Evolutionary conservation across 1,284 basidiomycete genomes (phyloP).

Genomic region (Anthracocystis setariae): DNA sequence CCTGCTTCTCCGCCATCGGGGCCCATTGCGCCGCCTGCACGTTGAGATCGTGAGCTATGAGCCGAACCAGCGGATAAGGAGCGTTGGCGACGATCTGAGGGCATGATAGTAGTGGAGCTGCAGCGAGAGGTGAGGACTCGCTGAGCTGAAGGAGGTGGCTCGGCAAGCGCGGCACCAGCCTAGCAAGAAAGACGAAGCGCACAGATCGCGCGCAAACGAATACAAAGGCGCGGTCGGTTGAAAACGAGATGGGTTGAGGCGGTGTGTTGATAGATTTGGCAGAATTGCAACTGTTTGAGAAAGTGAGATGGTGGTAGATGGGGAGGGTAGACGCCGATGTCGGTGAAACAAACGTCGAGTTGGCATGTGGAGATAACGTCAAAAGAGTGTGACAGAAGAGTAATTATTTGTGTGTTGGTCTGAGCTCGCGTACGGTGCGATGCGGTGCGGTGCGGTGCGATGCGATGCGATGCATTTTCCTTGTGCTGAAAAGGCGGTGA

Average conservation of each 20-base stretch:
- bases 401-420: slow-evolving; percentile 7
- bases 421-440: slow-evolving; percentile 1
- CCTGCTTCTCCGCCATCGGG: slow-evolving; percentile 56
- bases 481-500: no score
- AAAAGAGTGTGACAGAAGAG: no score
- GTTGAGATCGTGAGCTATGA: slow-evolving; percentile 48
- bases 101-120: slow-evolving; percentile 18
- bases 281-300: not conserved
- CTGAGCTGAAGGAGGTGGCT: not conserved
- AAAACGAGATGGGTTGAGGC: no score
- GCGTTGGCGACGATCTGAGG: slow-evolving; percentile 40
- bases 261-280: no score
- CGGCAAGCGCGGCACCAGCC: not conserved
- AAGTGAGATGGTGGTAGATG: not conserved
- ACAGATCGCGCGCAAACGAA: slow-evolving; percentile 5
- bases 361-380: no score
- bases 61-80: slow-evolving; percentile 48
- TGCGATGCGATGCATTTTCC: no score
- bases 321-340: no score
- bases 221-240: no score
- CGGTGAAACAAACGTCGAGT: no score
- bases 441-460: no score
- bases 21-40: slow-evolving; percentile 49
- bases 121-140: not conserved
- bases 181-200: not conserved